phyloP scores from a whole-genome alignment of 306 rosid species.

The Lathyrus tuberosus region DNA sequence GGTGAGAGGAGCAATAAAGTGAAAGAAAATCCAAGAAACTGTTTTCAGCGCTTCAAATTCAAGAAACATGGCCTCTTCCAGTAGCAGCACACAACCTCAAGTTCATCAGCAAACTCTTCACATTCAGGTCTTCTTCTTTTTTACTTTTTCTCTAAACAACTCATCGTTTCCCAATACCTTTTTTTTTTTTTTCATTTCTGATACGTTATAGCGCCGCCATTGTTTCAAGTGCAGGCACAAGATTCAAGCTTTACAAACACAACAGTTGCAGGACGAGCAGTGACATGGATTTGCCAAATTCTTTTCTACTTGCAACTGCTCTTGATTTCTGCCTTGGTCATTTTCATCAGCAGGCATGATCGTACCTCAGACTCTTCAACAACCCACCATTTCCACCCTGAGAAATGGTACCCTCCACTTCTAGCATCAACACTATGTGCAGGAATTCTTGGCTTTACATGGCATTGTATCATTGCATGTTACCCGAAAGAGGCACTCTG shows the following conservation, averaged over 20 bases:
- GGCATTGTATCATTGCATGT: constrained; percentile 55
- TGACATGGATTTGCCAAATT: constrained; percentile 40
- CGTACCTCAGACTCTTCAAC: constrained; percentile 42
- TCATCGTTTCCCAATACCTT: too few relatives aligned
- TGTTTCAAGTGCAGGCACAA: constrained; percentile 44
- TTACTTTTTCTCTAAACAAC: neutral
- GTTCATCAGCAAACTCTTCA: constrained; percentile 44
- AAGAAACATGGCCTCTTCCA: constrained; percentile 31
- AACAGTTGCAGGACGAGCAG: constrained; percentile 34
- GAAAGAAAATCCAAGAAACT: constrained; percentile 28
- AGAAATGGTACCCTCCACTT: constrained; percentile 65
- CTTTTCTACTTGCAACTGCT: constrained; percentile 56
- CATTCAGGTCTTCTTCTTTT: constrained; percentile 37
- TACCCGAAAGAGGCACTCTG: constrained; percentile 56
- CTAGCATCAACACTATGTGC: constrained; percentile 51
- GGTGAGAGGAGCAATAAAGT: constrained; percentile 45
- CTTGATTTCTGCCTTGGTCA: constrained; percentile 43
- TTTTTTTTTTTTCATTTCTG: too few relatives aligned
- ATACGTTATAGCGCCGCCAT: neutral
- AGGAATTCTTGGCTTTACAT: constrained; percentile 56
- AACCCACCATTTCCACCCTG: constrained; percentile 58
- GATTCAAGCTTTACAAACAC: neutral
- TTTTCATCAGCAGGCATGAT: constrained; percentile 50
- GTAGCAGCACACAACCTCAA: constrained; percentile 24
- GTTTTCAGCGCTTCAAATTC: neutral